phyloP scores from a whole-genome alignment of 106 monocot genomes.

The Platanthera guangdongensis region DNA sequence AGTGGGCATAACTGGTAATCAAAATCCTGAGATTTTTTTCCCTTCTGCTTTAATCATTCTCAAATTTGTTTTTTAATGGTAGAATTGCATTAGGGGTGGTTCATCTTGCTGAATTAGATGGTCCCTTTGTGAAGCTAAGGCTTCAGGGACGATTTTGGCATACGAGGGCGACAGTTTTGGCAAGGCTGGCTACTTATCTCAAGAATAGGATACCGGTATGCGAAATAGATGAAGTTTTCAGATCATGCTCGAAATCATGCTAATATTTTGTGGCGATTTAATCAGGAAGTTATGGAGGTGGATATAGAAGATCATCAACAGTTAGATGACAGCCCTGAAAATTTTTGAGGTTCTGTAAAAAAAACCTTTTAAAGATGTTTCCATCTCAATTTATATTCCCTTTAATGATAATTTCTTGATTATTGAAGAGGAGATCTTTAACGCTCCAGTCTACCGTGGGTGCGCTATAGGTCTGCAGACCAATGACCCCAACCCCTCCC shows the following conservation, averaged over 20 bases:
- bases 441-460: neutral
- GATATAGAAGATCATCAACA: conserved; percentile 94
- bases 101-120: conserved; percentile 83
- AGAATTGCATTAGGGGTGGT: conserved; percentile 33
- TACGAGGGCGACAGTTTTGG: conserved; percentile 51
- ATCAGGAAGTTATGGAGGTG: conserved; percentile 89
- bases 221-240: neutral
- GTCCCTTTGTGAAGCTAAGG: conserved; percentile 77
- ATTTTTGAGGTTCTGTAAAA: conserved; percentile 46
- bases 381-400: neutral
- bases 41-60: neutral
- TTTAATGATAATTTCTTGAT: neutral
- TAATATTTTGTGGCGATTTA: conserved; percentile 2
- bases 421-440: neutral
- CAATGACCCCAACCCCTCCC: too few species aligned
- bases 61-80: neutral
- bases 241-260: neutral
- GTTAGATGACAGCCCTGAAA: conserved; percentile 83
- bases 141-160: conserved; percentile 86
- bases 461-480: too few species aligned
- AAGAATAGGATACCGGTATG: conserved; percentile 77
- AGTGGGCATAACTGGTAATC: conserved; percentile 54
- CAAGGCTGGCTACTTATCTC: conserved; percentile 61
- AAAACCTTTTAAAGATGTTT: neutral
- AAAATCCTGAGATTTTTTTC: neutral